Evolutionary conservation across 306 rosid genomes (phyloP).

Genomic region (Sesbania bispinosa): DNA sequence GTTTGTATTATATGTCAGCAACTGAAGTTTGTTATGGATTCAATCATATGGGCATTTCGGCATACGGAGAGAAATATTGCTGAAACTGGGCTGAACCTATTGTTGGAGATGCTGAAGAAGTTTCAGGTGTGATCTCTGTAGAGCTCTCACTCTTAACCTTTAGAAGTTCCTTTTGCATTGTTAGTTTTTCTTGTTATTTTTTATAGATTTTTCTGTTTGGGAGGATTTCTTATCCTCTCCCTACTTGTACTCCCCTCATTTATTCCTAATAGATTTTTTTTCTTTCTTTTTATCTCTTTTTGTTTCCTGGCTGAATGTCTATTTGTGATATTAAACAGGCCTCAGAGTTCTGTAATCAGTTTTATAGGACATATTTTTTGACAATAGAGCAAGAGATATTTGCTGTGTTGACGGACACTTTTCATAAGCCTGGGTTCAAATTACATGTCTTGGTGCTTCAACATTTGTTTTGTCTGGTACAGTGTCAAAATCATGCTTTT

Average conservation of each 20-base stretch:
- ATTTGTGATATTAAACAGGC: constrained; percentile 40
- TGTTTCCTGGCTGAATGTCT: background rate
- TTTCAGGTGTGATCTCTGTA: constrained; percentile 59
- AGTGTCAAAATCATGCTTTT: background rate
- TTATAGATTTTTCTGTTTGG: background rate
- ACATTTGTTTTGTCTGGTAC: constrained; percentile 87
- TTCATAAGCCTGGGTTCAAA: constrained; percentile 98
- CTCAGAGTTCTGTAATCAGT: constrained; percentile 91
- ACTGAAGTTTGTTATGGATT: constrained; percentile 96
- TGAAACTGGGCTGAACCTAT: constrained; percentile 82
- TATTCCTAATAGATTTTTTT: background rate
- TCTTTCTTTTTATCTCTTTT: background rate
- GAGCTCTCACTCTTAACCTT: background rate
- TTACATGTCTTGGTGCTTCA: constrained; percentile 94
- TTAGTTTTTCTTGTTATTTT: background rate
- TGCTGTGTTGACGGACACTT: constrained; percentile 93
- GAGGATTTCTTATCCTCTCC: background rate
- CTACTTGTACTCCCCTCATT: background rate
- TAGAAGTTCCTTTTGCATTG: background rate
- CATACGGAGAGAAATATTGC: constrained; percentile 98
- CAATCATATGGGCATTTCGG: constrained; percentile 96
- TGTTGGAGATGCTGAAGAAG: constrained; percentile 79
- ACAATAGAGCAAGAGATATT: constrained; percentile 91
- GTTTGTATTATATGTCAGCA: constrained; percentile 51
- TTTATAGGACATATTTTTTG: constrained; percentile 69